Evolutionary conservation across 2,329 filamentous ascomycete species (phyloP), one percentile per base, ranked within the genome.

Genomic region (Trichophyton equinum): DNA sequence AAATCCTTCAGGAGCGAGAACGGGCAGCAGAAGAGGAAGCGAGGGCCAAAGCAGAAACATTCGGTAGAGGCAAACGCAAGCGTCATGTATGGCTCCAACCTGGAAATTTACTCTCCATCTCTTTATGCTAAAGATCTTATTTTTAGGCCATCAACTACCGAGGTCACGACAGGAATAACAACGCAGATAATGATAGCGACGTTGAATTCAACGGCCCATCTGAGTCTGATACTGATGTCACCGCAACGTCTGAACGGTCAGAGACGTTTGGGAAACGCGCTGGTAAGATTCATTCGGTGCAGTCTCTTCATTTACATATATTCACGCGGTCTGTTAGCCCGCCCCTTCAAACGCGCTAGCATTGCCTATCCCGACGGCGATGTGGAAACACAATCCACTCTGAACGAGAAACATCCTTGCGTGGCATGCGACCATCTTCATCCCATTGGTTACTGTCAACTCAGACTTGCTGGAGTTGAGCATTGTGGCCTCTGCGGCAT

Each of bases 1-100:
- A 86, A 67, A 96, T 99, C 62, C 78, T 99, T 40, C 84, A 85
- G 59, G 83, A 95, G 70, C 85, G 94, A 64, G 89, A 95, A 72
- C 84, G 83, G 47, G 84, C 87, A 60, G 91, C 91, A 2, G 81
- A 83, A n/a, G 83, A 84, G 61, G 85, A 91, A 67, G 84, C 85
- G 6, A 85, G 85, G 38, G 79, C 77, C 15, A 84, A 85, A 62
- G 80, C 85, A 57, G 84, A 95, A 71, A 83, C 83, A n/a, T 83
- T 96, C 56, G 94, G 94, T 9, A 84, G 94, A 62, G 94, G 94
- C 44, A 89, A 89, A 65, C 83, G 94, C 66, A 85, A 85, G 65
- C 83, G 87, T 63, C 76, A 78, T 65, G 80, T 82, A 73, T 73
- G 78, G 62, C 65, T 69, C 63, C 72, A 72, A 64, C 5, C 8